Conservation (phyloP, 371 early-diverging fungal species). For the Fennellomyces sp. region DNA sequence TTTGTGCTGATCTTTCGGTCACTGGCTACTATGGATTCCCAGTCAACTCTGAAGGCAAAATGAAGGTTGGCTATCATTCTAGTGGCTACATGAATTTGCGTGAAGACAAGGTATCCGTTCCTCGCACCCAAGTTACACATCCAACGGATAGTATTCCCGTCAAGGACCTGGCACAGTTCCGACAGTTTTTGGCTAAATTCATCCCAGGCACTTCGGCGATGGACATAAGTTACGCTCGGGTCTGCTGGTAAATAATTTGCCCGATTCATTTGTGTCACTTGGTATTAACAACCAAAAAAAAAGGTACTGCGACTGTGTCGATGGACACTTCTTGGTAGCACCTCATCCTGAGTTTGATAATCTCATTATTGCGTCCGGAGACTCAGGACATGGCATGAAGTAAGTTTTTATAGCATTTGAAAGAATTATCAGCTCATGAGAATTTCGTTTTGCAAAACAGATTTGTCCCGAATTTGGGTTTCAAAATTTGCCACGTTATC, state of each 20-base stretch:
- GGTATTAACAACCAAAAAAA: neutral
- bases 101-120: slow-evolving; percentile 36
- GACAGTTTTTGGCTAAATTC: slow-evolving; percentile 35
- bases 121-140: slow-evolving; percentile 45
- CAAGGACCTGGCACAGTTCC: slow-evolving; percentile 30
- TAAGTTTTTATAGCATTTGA: slow-evolving; percentile 14
- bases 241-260: slow-evolving; percentile 37
- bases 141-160: slow-evolving; percentile 42
- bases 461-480: slow-evolving; percentile 34
- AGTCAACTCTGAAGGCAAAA: slow-evolving; percentile 37
- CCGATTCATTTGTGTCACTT: no score
- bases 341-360: slow-evolving; percentile 47
- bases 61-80: slow-evolving; percentile 57
- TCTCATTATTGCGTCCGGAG: slow-evolving; percentile 46
- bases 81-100: slow-evolving; percentile 47
- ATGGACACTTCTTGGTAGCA: slow-evolving; percentile 45
- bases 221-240: slow-evolving; percentile 31
- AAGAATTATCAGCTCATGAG: no score
- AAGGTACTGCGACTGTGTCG: slow-evolving; percentile 50
- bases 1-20: slow-evolving; percentile 53
- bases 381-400: slow-evolving; percentile 58
- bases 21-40: slow-evolving; percentile 61
- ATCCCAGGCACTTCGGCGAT: slow-evolving; percentile 32
- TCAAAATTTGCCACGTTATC: slow-evolving; percentile 29
- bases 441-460: slow-evolving; percentile 1